phyloP scores from a whole-genome alignment of 495 filamentous ascomycete species.

The Podospora comata region DNA sequence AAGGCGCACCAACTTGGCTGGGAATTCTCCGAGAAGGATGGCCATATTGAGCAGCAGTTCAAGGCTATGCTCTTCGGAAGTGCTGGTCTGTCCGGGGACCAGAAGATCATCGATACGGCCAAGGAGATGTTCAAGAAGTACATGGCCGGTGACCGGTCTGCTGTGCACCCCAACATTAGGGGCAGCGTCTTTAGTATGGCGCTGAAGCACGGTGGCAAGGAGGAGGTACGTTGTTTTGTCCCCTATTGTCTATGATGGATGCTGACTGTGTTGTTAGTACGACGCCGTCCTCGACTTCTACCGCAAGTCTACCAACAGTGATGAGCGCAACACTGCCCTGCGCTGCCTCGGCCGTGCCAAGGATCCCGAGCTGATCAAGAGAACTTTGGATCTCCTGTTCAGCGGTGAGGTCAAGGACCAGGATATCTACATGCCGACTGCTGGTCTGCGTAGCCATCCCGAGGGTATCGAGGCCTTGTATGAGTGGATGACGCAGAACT shows the following conservation, averaged over 20 bases:
- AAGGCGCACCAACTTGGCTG: conserved; percentile 86
- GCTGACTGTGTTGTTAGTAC: conserved; percentile 49
- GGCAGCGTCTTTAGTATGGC: conserved; percentile 68
- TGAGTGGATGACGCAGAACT: conserved; percentile 81
- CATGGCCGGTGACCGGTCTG: conserved; percentile 60
- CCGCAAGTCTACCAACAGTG: conserved; percentile 77
- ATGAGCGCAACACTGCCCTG: conserved; percentile 94
- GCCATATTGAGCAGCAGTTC: conserved; percentile 86
- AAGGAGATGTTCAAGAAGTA: conserved; percentile 74
- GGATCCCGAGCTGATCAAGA: conserved; percentile 72
- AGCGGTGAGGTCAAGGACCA: conserved; percentile 89
- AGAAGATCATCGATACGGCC: conserved; percentile 57
- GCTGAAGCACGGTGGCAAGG: conserved; percentile 67
- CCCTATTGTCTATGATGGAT: conserved; percentile 3
- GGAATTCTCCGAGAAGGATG: conserved; percentile 77
- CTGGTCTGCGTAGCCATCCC: conserved; percentile 71
- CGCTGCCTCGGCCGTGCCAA: conserved; percentile 79
- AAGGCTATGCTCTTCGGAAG: conserved; percentile 66
- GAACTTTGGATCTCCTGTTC: conserved; percentile 70
- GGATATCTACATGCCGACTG: conserved; percentile 86
- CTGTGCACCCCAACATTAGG: conserved; percentile 71
- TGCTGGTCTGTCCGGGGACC: conserved; percentile 64
- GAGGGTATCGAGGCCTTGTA: conserved; percentile 80
- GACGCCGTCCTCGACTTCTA: conserved; percentile 78
- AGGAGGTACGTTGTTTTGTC: conserved; percentile 53